phyloP scores from a whole-genome alignment of 2,329 filamentous ascomycete species.

The Fusarium concolor region DNA sequence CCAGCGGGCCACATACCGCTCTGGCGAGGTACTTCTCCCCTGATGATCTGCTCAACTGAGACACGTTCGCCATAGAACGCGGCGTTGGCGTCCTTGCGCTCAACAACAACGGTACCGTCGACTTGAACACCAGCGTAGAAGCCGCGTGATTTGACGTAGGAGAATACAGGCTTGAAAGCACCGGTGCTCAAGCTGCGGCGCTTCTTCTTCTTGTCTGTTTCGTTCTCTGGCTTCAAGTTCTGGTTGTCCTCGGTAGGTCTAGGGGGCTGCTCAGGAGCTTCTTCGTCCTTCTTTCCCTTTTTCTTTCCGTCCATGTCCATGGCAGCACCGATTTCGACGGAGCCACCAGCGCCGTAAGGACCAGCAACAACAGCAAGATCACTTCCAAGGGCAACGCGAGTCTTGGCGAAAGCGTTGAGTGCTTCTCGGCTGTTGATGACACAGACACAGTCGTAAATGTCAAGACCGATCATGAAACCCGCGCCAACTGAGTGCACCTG shows the following conservation, averaged over 20 bases:
- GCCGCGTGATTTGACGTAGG: constrained; percentile 88
- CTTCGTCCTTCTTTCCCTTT: constrained; percentile 58
- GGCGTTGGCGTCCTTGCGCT: constrained; percentile 89
- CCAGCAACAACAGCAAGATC: constrained; percentile 81
- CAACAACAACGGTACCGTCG: constrained; percentile 87
- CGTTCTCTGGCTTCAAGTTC: constrained; percentile 44
- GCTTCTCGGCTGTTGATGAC: constrained; percentile 85
- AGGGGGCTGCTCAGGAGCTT: constrained; percentile 21
- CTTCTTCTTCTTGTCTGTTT: constrained; percentile 43
- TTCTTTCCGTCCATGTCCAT: constrained; percentile 48
- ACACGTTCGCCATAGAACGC: constrained; percentile 80
- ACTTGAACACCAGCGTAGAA: constrained; percentile 89
- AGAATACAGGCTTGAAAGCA: constrained; percentile 59
- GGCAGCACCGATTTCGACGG: constrained; percentile 68
- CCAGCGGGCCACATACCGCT: constrained; percentile 51
- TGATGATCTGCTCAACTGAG: constrained; percentile 60
- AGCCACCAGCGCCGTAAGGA: constrained; percentile 76
- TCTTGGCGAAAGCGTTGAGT: constrained; percentile 79
- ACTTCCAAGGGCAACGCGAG: constrained; percentile 80
- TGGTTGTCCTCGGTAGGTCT: constrained; percentile 29
- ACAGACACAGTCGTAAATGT: constrained; percentile 90
- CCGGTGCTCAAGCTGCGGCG: constrained; percentile 49
- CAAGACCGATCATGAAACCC: constrained; percentile 83
- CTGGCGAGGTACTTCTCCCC: constrained; percentile 52
- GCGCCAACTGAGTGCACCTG: constrained; percentile 83